These are phyloP conservation scores for Chalaropsis thielavioides DNA, from an alignment of 2,329 filamentous ascomycete species.

Conservation along the genomic window DNA sequence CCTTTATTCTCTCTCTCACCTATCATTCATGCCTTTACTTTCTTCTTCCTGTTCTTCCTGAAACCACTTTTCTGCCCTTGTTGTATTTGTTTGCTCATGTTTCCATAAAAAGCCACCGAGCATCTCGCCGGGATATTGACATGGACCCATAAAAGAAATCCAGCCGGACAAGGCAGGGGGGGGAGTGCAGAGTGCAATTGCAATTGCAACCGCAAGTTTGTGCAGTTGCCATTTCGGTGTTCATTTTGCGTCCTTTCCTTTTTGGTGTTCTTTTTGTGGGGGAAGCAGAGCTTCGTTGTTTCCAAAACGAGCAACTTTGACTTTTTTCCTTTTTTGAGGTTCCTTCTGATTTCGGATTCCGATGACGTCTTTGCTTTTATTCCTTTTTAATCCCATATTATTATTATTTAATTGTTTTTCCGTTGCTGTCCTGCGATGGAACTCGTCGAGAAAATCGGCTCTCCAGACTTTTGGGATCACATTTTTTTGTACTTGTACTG, in stretches of 20 bases:
- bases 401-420: not conserved
- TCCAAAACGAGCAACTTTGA: not conserved
- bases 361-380: not conserved
- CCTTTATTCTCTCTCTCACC: no score
- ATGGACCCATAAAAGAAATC: not conserved
- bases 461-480: not conserved
- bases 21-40: not conserved
- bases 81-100: not conserved
- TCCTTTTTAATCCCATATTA: not conserved
- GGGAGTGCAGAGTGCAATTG: no score
- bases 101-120: conserved; percentile 13
- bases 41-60: not conserved
- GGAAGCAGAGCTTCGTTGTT: not conserved
- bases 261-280: not conserved
- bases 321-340: not conserved
- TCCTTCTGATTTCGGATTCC: no score
- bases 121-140: conserved; percentile 14
- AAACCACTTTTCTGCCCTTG: not conserved
- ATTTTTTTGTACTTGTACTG: not conserved
- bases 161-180: no score
- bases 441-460: not conserved
- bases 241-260: not conserved
- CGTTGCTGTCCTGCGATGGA: not conserved
- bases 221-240: no score
- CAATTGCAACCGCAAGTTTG: no score